phyloP scores from a whole-genome alignment of 768 basidiomycete species.

The Glaciozyma antarctica region DNA sequence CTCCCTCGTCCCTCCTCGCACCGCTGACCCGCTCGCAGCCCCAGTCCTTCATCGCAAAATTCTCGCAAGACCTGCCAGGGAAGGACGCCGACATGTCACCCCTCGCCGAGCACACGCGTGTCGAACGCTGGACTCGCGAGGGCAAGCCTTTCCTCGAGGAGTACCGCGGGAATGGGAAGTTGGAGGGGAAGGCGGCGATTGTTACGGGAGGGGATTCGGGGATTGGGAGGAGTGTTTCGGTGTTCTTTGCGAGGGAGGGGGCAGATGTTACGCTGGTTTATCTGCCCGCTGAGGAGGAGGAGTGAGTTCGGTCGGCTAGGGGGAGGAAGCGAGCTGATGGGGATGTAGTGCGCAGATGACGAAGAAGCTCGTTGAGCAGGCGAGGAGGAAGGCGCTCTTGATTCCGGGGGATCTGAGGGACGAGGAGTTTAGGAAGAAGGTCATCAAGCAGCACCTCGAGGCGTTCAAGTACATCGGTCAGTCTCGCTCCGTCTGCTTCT shows the following conservation, averaged over 20 bases:
- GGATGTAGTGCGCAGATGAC: not conserved
- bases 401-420: not conserved
- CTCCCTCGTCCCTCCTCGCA: too few species aligned
- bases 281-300: constrained; percentile 51
- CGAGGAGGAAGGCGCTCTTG: not conserved
- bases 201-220: constrained; percentile 49
- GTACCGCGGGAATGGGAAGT: constrained; percentile 50
- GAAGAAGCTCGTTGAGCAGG: not conserved
- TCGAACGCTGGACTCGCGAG: constrained; percentile 48
- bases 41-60: not conserved
- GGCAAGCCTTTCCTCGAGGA: constrained; percentile 49
- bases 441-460: not conserved
- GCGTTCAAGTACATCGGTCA: not conserved
- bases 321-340: not conserved
- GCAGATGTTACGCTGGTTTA: constrained; percentile 45
- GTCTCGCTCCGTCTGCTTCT: not conserved
- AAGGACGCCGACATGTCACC: constrained; percentile 48
- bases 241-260: constrained; percentile 43
- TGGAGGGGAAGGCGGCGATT: constrained; percentile 46
- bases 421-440: not conserved
- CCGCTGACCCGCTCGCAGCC: too few species aligned
- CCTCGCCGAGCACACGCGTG: constrained; percentile 35
- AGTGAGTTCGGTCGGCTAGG: constrained; percentile 38
- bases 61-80: constrained; percentile 42
- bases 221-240: constrained; percentile 28